A percentile compares a stretch with the other conserved stretches of the same genome.
phyloP scores from a whole-genome alignment of 1,284 basidiomycete genomes.

The Mycosarcoma mackinlayi region DNA sequence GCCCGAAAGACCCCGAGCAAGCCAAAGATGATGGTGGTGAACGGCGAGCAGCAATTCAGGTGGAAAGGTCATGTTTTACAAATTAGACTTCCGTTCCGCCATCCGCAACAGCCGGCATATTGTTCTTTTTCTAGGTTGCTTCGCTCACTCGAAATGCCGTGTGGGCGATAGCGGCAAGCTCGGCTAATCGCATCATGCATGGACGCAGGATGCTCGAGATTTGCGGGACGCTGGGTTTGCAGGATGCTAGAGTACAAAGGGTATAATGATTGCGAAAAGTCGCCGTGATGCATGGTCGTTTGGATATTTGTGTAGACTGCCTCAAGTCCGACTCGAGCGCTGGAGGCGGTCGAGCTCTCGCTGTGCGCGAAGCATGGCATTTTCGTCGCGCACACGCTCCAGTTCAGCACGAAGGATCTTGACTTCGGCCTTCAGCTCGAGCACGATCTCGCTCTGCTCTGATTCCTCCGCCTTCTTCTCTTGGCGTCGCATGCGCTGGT shows the following conservation, averaged over 20 bases:
- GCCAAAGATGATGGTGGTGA: conserved; percentile 9
- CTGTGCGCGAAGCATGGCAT: conserved; percentile 55
- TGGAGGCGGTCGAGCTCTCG: conserved; percentile 46
- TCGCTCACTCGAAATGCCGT: neutral
- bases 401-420: conserved; percentile 55
- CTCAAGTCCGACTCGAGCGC: conserved; percentile 6
- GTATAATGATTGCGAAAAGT: neutral
- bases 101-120: conserved; percentile 12
- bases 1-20: conserved; percentile 1
- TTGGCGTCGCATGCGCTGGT: conserved; percentile 46
- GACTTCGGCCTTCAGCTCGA: conserved; percentile 57
- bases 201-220: neutral
- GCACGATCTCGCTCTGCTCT: conserved; percentile 34
- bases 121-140: conserved; percentile 3
- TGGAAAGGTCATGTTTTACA: neutral
- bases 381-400: conserved; percentile 56
- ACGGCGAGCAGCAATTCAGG: neutral
- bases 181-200: conserved; percentile 6
- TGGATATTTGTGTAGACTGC: neutral
- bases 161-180: conserved; percentile 1
- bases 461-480: conserved; percentile 41
- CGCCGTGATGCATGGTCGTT: neutral
- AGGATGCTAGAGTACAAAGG: conserved; percentile 1
- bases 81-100: conserved; percentile 13
- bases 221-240: neutral